Base-by-base conservation (phyloP, 139 green algal species). In the Coccomyxa sp. region DNA sequence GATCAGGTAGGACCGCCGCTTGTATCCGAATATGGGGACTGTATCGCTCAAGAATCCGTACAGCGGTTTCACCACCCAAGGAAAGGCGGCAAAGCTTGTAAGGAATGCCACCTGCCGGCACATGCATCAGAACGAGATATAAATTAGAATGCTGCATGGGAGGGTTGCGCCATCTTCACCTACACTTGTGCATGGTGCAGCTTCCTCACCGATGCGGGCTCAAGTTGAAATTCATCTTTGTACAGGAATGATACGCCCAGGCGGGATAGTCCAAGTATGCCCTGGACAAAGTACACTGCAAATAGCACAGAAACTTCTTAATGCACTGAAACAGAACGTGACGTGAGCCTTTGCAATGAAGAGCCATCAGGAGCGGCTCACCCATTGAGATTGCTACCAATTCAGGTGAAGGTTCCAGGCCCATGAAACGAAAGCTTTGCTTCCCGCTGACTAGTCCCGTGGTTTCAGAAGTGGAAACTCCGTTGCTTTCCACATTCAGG, bases 211-310 rank as follows among this genome's bases (percentile, higher is more conserved):
- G 96, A 90, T 10, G 95, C 94, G 10, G 96, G 96, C 21, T 94
- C 90, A 9, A 98, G 85, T 4, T 91, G 79, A 12, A 98, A 86
- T 11, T 97, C 92, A 83, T 98, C 96, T 71, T 99, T 99, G 79
- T 98, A 91, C 81, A 97, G 97, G 81, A 93, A 98, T 17, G 90
- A 94, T 23, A 98, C 85, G 0, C 95, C 97, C 38, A 99, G 86
- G 0, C 94, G 88, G 12, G 92, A 93, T 51, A 99, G 90, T 0
- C 96, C 94, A 57, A 99, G 88, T 77, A 96, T 94, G 63, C 97
- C 97, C 86, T 99, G 97, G 16, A 98, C 95, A 83, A 98, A 96
- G 82, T 99, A 99, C 28, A 99, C 96, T 95, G 90, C 83, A 82
- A 51, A 7, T 17, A 67, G 58, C n/a, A 77, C n/a, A 71, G 0